Evolutionary conservation across 345 rosid genomes (phyloP).

Genomic region (Melastoma malabathricum): DNA sequence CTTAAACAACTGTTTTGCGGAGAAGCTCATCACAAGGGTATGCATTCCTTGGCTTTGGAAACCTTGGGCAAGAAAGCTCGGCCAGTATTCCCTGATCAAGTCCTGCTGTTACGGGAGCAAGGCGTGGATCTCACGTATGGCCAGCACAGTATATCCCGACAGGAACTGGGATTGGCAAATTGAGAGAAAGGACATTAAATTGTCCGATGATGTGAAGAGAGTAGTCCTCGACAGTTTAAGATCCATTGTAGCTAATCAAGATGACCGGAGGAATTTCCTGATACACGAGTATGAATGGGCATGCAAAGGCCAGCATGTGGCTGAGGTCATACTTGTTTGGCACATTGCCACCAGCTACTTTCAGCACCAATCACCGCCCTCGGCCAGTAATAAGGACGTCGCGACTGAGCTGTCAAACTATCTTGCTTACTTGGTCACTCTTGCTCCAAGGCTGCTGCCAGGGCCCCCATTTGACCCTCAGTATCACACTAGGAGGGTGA

Average conservation of each 20-base stretch:
- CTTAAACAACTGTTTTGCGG: neutral
- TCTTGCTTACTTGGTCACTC: neutral
- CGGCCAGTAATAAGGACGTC: neutral
- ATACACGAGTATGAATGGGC: too few species aligned
- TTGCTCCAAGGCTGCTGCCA: neutral
- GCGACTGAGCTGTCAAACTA: neutral
- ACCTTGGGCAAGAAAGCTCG: slow-evolving; percentile 4
- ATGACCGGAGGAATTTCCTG: neutral
- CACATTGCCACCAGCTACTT: slow-evolving; percentile 4
- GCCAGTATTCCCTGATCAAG: neutral
- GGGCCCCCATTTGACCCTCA: neutral
- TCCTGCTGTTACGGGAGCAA: neutral
- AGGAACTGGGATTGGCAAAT: neutral
- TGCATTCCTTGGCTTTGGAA: neutral
- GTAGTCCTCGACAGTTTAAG: neutral
- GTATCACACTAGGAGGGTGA: neutral
- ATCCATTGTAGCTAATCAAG: neutral
- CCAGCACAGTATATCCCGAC: too few species aligned
- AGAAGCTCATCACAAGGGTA: neutral
- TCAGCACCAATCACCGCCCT: neutral
- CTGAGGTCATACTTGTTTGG: slow-evolving; percentile 3
- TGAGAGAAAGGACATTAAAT: neutral
- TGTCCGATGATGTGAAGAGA: neutral
- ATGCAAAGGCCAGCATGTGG: neutral
- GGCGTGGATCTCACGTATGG: accelerated